Percentiles rank a stretch among this genome's conserved stretches.
Conservation (phyloP, 257 asterid genomes). For the Ophiorrhiza pumila region DNA sequence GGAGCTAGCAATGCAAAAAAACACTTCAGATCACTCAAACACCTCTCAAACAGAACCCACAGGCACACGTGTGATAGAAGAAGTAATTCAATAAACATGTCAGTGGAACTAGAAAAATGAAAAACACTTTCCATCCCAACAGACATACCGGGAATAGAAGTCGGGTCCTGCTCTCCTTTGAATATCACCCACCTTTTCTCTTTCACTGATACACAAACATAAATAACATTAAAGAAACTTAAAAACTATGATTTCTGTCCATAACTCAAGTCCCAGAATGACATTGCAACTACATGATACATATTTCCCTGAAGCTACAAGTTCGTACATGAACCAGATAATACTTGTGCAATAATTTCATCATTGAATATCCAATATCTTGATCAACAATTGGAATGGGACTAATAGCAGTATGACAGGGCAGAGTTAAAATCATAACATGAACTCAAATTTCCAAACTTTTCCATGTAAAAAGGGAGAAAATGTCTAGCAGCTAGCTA, state of each 20-base stretch:
- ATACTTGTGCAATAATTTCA: neutral
- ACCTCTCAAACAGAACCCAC: neutral
- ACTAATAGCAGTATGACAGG: neutral
- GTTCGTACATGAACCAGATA: neutral
- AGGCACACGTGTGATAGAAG: neutral
- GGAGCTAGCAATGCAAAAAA: neutral
- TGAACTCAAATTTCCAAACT: neutral
- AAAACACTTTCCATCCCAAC: neutral
- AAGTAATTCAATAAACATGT: neutral
- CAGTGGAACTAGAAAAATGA: neutral
- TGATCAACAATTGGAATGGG: neutral
- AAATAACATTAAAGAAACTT: constrained; percentile 2
- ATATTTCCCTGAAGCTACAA: neutral
- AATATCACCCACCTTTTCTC: constrained; percentile 85
- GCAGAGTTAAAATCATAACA: no score
- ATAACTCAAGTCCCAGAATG: neutral
- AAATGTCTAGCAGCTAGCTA: neutral
- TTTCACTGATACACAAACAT: constrained; percentile 56
- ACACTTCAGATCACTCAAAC: neutral
- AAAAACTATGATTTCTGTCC: neutral
- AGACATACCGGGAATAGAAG: constrained; percentile 71
- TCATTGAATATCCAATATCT: neutral
- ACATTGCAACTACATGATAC: neutral
- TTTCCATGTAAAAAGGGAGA: no score
- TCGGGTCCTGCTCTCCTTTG: constrained; percentile 93